A percentile compares a stretch with the other conserved stretches of the same genome.
These are phyloP conservation scores for Pyricularia grisea DNA, from an alignment of 2,329 filamentous ascomycete genomes.

Conservation along the genomic window DNA sequence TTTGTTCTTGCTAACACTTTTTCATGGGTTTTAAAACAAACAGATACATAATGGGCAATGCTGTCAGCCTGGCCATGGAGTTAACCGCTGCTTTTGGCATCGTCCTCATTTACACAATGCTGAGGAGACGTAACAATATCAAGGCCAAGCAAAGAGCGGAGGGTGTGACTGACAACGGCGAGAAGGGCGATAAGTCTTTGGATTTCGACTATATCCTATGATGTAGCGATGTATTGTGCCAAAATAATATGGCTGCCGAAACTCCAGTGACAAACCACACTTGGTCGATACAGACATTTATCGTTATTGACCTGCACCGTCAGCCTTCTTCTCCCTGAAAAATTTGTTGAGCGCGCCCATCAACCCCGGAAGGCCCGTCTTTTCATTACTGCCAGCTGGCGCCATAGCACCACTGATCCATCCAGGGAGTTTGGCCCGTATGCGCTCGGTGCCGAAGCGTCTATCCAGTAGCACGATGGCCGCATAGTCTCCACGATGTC, in stretches of 20 bases:
- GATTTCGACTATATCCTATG: conserved; percentile 5
- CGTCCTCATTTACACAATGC: conserved; percentile 1
- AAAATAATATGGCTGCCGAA: neutral
- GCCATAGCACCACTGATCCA: conserved; percentile 74
- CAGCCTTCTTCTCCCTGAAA: conserved; percentile 42
- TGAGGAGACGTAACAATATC: conserved; percentile 2
- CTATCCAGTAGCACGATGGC: conserved; percentile 78
- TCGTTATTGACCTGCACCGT: neutral
- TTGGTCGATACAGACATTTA: neutral
- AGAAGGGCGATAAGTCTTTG: conserved; percentile 2
- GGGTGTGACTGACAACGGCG: conserved; percentile 1
- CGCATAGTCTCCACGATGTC: conserved; percentile 82
- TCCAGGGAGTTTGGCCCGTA: conserved; percentile 70
- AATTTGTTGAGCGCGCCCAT: conserved; percentile 50
- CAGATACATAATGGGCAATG: conserved; percentile 4
- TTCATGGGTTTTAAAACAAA: neutral
- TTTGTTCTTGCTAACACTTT: neutral
- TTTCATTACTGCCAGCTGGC: conserved; percentile 28
- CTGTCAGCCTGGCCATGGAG: conserved; percentile 2
- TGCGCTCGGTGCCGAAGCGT: conserved; percentile 65
- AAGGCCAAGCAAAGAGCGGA: conserved; percentile 1
- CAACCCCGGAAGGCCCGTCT: conserved; percentile 40
- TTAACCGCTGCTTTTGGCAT: conserved; percentile 1
- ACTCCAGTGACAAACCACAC: neutral
- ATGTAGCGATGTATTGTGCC: neutral